phyloP scores from a whole-genome alignment of 306 rosid species.

The Lablab purpureus region DNA sequence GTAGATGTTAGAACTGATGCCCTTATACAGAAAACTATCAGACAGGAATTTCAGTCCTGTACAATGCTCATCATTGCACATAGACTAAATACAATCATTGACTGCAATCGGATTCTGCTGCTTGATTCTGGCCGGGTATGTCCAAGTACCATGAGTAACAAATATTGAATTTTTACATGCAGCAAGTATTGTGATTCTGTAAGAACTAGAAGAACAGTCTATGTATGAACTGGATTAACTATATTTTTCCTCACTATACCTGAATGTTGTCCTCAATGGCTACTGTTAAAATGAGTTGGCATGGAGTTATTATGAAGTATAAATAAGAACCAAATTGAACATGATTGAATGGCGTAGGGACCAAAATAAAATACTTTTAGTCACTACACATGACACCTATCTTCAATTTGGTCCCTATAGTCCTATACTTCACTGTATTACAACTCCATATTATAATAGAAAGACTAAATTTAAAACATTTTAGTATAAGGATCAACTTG shows the following conservation, averaged over 20 bases:
- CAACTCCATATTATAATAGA: background rate
- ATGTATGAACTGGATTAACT: background rate
- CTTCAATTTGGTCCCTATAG: background rate
- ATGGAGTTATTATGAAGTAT: background rate
- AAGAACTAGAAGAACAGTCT: background rate
- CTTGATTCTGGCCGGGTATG: conserved; percentile 83
- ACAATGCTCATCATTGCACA: conserved; percentile 94
- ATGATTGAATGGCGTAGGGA: background rate
- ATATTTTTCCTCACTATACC: background rate
- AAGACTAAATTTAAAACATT: background rate
- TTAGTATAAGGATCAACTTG: background rate
- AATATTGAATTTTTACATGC: conserved; percentile 20
- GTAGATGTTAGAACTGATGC: conserved; percentile 93
- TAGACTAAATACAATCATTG: conserved; percentile 85
- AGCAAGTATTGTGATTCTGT: background rate
- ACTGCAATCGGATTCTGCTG: conserved; percentile 73
- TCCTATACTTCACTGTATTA: background rate
- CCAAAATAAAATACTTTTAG: background rate
- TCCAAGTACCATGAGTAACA: conserved; percentile 21
- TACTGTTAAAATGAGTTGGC: background rate
- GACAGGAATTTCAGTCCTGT: conserved; percentile 83
- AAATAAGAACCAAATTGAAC: background rate
- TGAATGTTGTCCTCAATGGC: background rate
- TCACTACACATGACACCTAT: background rate
- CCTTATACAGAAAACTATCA: conserved; percentile 85